Base-by-base conservation (phyloP, 331 rosid genomes). In the Spiraea crenata region DNA sequence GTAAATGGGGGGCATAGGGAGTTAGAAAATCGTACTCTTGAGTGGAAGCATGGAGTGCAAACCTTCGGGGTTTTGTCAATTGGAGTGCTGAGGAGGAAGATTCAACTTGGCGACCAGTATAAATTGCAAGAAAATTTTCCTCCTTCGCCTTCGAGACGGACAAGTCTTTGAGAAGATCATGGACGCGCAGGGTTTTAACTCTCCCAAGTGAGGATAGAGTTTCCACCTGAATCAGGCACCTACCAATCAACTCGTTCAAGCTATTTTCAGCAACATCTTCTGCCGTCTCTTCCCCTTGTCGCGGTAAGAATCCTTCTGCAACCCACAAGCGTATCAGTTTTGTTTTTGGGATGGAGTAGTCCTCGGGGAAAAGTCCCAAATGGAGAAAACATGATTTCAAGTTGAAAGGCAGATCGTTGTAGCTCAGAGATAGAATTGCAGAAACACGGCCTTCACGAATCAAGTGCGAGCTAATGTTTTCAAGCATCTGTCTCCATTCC, bases 241-340 rank as follows among this genome's bases (percentile, higher is more conserved):
- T 25, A 25, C 57, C 42, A 9, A 70, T 52, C 19, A 82, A 42
- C 77, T 80, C 74, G 1, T 64, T 9, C 51, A 84, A 72, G 77
- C 72, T 75, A 0, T 40, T 38, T 37, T 76, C 78, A 0, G 57
- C 82, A 13, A 60, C 49, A 7, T 55, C 74, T 40, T 78, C 82
- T 9, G 45, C 44, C 62, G 47, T 34, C 70, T 50, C 78, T 64
- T 25, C 20, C 17, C 67, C 51, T 63, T 41, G 38, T 63, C 42
- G 67, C 42, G 81, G 67, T 25, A 84, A 76, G 40, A 86, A 58
- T 57, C 88, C 92, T 77, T 86, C 90, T 3, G 92, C 90, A 12
- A 89, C 80, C 92, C 88, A 89, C 31, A 84, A 38, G 19, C 67
- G 83, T 42, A 85, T 70, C 66, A 89, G 48, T 51, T 79, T 67